Base-by-base conservation (phyloP, 768 basidiomycete genomes). In the Saitozyma sp. region DNA sequence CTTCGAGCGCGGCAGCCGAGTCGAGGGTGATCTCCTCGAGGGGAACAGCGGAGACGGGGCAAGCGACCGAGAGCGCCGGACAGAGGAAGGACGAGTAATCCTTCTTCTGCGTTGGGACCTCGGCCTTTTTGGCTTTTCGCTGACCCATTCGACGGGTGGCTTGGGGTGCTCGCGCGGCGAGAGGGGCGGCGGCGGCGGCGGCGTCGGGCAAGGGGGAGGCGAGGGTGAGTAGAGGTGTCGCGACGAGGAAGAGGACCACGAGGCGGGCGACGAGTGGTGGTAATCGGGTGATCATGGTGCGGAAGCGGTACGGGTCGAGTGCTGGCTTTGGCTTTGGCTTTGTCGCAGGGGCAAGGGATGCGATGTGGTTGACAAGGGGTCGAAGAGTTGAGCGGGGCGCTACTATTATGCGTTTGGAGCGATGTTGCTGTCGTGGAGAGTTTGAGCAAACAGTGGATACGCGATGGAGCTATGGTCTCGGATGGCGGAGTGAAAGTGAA, bases 61-160 rank as follows among this genome's bases (percentile, higher is more conserved):
- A 78, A 20, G 78, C 77, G 48, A 75, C 62, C 1, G 68, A 64
- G 48, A 68, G 68, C 14, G 72, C 77, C 10, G 77, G 78, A 59
- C 79, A 80, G 46, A 80, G 67, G 70, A 80, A 80, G 39, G 73
- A 67, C 13, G 74, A 76, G 62, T 78, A 80, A 54, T 80, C 78
- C 65, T 80, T 79, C 66, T 75, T 73, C 51, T 69, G 63, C 38
- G 68, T 48, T 14, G 14, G 14, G n/a, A 65, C 65, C 49, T 65
- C 73, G 6, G 64, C 59, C 58, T 67, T 61, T 52, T 68, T 72
- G 11, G 63, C 56, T 9, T 61, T 59, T 10, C 68, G 63, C 40
- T 69, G 61, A 29, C 74, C 78, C 70, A 79, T 71, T 40, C 74
- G 70, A 39, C 66, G 63, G 1, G 78, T 71, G 8, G 69, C 65